Percentiles rank a stretch among this genome's conserved stretches.
phyloP scores from a whole-genome alignment of 495 filamentous ascomycete species.

The Penicillium crystallinum region DNA sequence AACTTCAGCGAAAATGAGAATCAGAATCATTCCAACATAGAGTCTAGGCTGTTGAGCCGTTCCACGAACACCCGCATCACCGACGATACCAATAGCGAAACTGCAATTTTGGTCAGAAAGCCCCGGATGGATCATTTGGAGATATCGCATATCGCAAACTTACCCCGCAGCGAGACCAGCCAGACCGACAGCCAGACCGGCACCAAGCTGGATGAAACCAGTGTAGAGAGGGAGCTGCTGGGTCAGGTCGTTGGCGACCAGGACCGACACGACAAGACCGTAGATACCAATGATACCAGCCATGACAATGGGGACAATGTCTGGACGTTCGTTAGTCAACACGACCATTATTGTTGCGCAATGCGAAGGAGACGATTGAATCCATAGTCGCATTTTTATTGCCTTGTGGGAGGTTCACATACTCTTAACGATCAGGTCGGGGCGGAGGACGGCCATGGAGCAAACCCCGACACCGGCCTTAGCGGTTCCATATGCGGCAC shows the following conservation, averaged over 20 bases:
- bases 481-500: constrained; percentile 96
- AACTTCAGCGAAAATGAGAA: constrained; percentile 99
- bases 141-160: constrained; percentile 11
- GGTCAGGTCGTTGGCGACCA: constrained; percentile 86
- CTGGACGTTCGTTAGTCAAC: constrained; percentile 43
- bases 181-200: constrained; percentile 92
- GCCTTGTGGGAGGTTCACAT: constrained; percentile 34
- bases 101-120: constrained; percentile 26
- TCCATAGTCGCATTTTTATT: neutral
- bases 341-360: neutral
- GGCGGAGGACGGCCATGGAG: constrained; percentile 94
- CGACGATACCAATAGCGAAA: constrained; percentile 98
- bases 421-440: constrained; percentile 99
- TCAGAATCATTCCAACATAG: constrained; percentile 99
- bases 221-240: constrained; percentile 86
- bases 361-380: too few species aligned
- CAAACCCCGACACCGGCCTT: constrained; percentile 99
- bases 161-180: constrained; percentile 94
- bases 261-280: constrained; percentile 95
- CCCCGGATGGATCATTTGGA: neutral
- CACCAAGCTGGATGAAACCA: constrained; percentile 94
- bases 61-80: constrained; percentile 97
- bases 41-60: constrained; percentile 95
- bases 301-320: constrained; percentile 99
- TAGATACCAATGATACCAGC: constrained; percentile 99